phyloP scores from a whole-genome alignment of 163 green algal genomes.

The Scenedesmus sp. region DNA sequence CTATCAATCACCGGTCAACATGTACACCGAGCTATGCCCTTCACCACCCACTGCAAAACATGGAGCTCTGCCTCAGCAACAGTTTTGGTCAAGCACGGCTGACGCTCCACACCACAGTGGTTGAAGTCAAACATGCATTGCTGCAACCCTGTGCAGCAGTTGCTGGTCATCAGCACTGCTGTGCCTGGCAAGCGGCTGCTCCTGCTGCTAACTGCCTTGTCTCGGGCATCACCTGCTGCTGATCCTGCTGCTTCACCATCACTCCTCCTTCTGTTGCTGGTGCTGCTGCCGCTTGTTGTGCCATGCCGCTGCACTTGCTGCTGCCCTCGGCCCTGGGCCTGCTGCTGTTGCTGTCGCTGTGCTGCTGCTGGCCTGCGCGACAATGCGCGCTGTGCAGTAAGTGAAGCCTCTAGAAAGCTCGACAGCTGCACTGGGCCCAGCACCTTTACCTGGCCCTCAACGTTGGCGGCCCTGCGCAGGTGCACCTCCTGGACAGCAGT shows the following conservation, averaged over 20 bases:
- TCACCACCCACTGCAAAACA: no score
- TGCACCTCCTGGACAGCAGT: constrained; percentile 26
- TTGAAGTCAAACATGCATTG: background rate
- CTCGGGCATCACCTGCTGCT: background rate
- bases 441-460: constrained; percentile 59
- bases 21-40: no score
- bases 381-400: constrained; percentile 28
- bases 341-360: constrained; percentile 17
- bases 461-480: constrained; percentile 55
- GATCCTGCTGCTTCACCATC: background rate
- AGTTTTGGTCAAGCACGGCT: background rate
- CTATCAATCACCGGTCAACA: no score
- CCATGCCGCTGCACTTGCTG: constrained; percentile 10
- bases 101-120: background rate
- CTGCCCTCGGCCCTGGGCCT: background rate
- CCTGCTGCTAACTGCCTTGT: background rate
- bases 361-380: background rate
- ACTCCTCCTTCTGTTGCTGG: background rate
- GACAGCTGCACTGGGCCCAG: constrained; percentile 58
- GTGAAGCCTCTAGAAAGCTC: constrained; percentile 55
- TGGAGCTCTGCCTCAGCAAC: no score
- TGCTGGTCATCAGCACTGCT: background rate
- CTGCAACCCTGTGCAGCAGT: background rate
- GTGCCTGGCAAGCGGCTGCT: background rate
- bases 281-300: background rate